Evolutionary conservation across 2,329 filamentous ascomycete genomes (phyloP).

Genomic region (Trichoderma sp.): DNA sequence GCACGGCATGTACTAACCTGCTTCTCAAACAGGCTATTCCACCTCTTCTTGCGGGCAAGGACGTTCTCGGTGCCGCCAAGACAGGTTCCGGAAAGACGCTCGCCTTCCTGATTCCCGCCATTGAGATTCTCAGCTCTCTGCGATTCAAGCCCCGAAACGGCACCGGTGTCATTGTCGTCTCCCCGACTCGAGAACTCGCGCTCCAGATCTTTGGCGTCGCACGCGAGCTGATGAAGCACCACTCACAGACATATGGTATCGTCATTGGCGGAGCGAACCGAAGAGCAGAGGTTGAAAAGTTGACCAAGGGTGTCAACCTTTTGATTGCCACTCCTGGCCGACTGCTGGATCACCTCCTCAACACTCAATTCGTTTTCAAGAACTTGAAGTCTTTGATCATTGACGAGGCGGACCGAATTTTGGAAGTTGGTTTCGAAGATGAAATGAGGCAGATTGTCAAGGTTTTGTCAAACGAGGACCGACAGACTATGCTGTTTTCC

Average conservation of each 20-base stretch:
- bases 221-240: conserved; percentile 85
- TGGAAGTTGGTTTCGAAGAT: conserved; percentile 97
- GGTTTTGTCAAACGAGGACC: conserved; percentile 80
- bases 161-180: conserved; percentile 86
- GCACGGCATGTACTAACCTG: neutral
- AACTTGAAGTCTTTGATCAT: conserved; percentile 91
- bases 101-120: conserved; percentile 87
- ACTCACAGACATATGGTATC: conserved; percentile 93
- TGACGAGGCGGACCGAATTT: conserved; percentile 92
- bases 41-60: conserved; percentile 81
- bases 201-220: conserved; percentile 90
- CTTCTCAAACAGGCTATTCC: conserved; percentile 62
- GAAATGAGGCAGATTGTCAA: conserved; percentile 97
- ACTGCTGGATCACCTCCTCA: conserved; percentile 89
- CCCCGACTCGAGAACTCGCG: conserved; percentile 69
- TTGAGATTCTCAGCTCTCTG: conserved; percentile 88
- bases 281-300: conserved; percentile 88
- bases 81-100: conserved; percentile 95
- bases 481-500: conserved; percentile 98
- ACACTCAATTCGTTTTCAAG: conserved; percentile 83
- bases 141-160: conserved; percentile 94
- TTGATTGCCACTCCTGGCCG: conserved; percentile 91
- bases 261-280: conserved; percentile 94
- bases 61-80: conserved; percentile 93
- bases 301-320: conserved; percentile 90